Evolutionary conservation across 345 rosid species (phyloP), one percentile per base, ranked within the genome.

Genomic region (Rubroshorea leprosula): DNA sequence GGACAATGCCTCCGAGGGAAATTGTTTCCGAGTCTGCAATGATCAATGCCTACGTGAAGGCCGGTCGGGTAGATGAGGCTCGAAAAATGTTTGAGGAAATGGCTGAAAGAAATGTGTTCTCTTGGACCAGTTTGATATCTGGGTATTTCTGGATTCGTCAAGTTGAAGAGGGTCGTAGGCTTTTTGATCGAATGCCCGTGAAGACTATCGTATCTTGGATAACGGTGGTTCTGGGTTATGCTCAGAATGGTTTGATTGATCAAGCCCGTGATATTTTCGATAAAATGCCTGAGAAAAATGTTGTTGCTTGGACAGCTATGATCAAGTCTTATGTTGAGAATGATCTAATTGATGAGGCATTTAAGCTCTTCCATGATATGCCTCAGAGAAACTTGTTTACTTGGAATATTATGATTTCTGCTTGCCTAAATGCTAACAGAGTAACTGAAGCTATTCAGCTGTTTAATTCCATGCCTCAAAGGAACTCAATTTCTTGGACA

Each of bases 121-220:
- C 83, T 5, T 76, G 85, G 79, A 80, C 80, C 17, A 67, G 61
- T 61, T 64, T 80, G 69, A 68, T 78, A 64, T 80, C 78, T 5
- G 85, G 89, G 64, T 80, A 75, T 57, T 69, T 74, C 27, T 57
- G 65, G 70, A 45, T 68, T 14, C 73, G 83, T 46, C 67, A 69
- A 54, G 63, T 73, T 57, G 71, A 69, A 21, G 70, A 67, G 54
- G 85, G 72, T 35, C 66, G 72, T 24, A 26, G 51, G 24, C 74
- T 80, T 35, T 77, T 83, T 27, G 67, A 71, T 29, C 64, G 47
- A 45, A 75, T 80, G 81, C 77, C 78, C 12, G 64, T 52, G 23
- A 77, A 49, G 58, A 77, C 74, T 45, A 68, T 57, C 43, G 66
- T 79, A 57, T 74, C 82, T 0, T 79, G 82, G 80, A 82, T 80